Evolutionary conservation across 2,329 filamentous ascomycete species (phyloP).

Genomic region (Cadophora gregata): DNA sequence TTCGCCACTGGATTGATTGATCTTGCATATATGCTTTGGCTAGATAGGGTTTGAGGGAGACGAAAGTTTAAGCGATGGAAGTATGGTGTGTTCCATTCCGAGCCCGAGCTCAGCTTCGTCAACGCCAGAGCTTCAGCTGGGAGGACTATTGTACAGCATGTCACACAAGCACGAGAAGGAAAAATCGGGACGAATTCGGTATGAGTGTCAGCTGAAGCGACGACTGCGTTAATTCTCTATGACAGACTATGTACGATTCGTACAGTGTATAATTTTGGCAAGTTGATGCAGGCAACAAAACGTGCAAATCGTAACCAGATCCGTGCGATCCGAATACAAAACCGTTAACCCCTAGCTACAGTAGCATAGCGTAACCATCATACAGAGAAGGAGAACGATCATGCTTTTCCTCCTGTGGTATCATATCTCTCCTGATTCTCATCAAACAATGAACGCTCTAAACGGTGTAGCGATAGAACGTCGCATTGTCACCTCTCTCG

Average conservation of each 20-base stretch:
- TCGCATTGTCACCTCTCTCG: constrained; percentile 23
- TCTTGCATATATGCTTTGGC: background rate
- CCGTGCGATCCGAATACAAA: background rate
- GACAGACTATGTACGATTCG: constrained; percentile 3
- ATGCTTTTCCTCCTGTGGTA: constrained; percentile 5
- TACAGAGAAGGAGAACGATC: background rate
- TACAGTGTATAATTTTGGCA: constrained; percentile 12
- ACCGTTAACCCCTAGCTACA: constrained; percentile 1
- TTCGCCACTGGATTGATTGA: background rate
- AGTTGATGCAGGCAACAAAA: background rate
- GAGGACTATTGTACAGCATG: no score
- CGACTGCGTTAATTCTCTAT: background rate
- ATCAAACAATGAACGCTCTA: background rate
- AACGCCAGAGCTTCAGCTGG: background rate
- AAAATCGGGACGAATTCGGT: background rate
- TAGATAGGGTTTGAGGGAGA: background rate
- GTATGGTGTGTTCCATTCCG: background rate
- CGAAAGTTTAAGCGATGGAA: background rate
- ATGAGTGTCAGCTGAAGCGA: constrained; percentile 10
- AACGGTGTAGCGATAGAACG: constrained; percentile 23
- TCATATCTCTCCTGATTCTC: constrained; percentile 3
- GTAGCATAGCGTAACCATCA: background rate
- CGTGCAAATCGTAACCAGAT: background rate
- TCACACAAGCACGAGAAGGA: background rate
- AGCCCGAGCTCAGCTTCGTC: background rate